Percentiles rank a stretch among this genome's conserved stretches.
Evolutionary conservation across 345 rosid genomes (phyloP).

Genomic region (Acer campestre): DNA sequence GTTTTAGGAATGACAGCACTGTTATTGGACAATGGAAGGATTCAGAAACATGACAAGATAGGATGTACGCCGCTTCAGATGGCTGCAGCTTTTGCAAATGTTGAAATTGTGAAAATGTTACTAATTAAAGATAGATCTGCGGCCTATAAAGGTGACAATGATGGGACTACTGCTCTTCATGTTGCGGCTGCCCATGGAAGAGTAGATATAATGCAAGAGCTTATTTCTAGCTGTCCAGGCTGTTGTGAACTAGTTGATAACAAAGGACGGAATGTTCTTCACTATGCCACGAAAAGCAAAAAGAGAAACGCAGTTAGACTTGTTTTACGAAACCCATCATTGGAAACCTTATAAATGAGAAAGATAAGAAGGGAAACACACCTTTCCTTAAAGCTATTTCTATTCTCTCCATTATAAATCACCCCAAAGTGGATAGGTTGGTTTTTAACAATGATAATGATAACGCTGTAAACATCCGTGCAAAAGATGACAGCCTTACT

Average conservation of each 20-base stretch:
- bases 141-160: not conserved
- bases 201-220: not conserved
- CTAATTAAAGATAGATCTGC: not conserved
- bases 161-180: conserved; percentile 19
- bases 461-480: not conserved
- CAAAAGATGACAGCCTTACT: not conserved
- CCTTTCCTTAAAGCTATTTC: not conserved
- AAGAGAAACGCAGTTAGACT: not conserved
- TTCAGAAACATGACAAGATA: not conserved
- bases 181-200: conserved; percentile 10
- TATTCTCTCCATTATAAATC: not conserved
- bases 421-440: not conserved
- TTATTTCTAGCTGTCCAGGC: conserved; percentile 15
- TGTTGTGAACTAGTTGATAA: conserved; percentile 19
- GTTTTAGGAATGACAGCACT: not conserved
- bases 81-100: not conserved
- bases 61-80: not conserved
- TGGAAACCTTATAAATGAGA: conserved; percentile 12
- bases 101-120: not conserved
- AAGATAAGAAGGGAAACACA: not conserved
- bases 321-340: not conserved
- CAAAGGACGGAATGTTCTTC: conserved; percentile 23
- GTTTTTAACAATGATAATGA: not conserved
- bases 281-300: conserved; percentile 8
- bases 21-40: not conserved